These are phyloP conservation scores for Eragrostis tef DNA, from an alignment of 202 grass and related monocot genomes.

Conservation along the genomic window DNA sequence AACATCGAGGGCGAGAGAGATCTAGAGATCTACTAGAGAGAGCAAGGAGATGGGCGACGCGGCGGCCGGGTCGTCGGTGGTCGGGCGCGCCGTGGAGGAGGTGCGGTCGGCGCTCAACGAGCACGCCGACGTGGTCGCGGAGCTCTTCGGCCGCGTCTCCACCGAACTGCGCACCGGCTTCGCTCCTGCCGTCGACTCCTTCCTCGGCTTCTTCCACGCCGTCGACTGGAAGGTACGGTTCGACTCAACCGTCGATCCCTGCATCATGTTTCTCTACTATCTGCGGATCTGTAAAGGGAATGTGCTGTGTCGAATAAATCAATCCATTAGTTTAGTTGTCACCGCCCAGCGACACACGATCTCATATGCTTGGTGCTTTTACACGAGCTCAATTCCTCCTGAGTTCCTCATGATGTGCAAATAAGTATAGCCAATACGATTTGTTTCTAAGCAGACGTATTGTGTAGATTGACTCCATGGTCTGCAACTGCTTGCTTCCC, in stretches of 20 bases:
- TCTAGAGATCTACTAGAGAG: not conserved
- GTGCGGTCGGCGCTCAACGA: constrained; percentile 75
- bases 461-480: no score
- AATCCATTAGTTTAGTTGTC: not conserved
- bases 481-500: not conserved
- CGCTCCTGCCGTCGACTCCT: constrained; percentile 71
- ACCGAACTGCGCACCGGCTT: constrained; percentile 77
- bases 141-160: constrained; percentile 77
- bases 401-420: not conserved
- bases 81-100: constrained; percentile 65
- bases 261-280: no score
- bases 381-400: not conserved
- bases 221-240: constrained; percentile 81
- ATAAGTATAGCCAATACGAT: not conserved
- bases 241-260: not conserved
- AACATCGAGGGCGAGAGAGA: not conserved
- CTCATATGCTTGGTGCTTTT: not conserved
- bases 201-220: constrained; percentile 92
- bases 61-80: constrained; percentile 22
- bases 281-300: not conserved
- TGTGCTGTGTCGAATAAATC: not conserved
- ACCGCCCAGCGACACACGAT: not conserved
- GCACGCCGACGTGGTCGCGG: constrained; percentile 75
- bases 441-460: not conserved
- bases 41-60: constrained; percentile 30